A percentile compares a stretch with the other conserved stretches of the same genome.
Evolutionary conservation across 129 eudicot species (phyloP).

Genomic region (Ambrosia artemisiifolia): DNA sequence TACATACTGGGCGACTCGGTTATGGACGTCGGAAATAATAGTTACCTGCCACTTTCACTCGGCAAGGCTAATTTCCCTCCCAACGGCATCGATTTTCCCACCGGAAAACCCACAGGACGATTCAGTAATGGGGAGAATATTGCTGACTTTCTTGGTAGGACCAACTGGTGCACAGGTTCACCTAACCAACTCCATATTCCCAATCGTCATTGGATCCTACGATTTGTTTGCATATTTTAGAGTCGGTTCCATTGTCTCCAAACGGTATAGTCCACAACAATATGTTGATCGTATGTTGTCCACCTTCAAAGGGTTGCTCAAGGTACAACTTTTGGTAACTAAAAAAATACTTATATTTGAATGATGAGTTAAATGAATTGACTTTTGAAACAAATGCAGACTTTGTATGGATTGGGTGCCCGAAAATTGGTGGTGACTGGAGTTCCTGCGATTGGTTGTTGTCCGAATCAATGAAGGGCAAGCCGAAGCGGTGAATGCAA

Average conservation of each 20-base stretch:
- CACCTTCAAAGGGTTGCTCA: constrained; percentile 38
- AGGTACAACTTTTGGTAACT: constrained; percentile 37
- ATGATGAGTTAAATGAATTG: not conserved
- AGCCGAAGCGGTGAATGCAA: constrained; percentile 49
- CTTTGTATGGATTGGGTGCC: constrained; percentile 51
- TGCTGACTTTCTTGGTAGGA: constrained; percentile 81
- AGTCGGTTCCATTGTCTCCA: constrained; percentile 18
- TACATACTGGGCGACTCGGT: constrained; percentile 72
- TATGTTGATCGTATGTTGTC: constrained; percentile 54
- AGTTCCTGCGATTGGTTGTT: constrained; percentile 61
- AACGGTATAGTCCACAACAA: constrained; percentile 41
- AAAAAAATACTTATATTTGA: not conserved
- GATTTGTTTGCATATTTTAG: constrained; percentile 54
- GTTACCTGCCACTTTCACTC: constrained; percentile 45
- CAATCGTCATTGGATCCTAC: constrained; percentile 66
- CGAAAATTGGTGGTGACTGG: constrained; percentile 54
- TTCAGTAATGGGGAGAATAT: constrained; percentile 76
- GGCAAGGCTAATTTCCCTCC: constrained; percentile 66
- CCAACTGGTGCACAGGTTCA: constrained; percentile 34
- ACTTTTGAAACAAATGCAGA: constrained; percentile 20
- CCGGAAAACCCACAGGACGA: constrained; percentile 58
- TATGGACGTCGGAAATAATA: constrained; percentile 75
- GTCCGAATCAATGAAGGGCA: constrained; percentile 47
- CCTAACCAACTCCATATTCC: constrained; percentile 55
- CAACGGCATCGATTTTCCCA: constrained; percentile 65